phyloP scores from a whole-genome alignment of 2,329 filamentous ascomycete species.

The Arthrobotrys pseudoclavata region DNA sequence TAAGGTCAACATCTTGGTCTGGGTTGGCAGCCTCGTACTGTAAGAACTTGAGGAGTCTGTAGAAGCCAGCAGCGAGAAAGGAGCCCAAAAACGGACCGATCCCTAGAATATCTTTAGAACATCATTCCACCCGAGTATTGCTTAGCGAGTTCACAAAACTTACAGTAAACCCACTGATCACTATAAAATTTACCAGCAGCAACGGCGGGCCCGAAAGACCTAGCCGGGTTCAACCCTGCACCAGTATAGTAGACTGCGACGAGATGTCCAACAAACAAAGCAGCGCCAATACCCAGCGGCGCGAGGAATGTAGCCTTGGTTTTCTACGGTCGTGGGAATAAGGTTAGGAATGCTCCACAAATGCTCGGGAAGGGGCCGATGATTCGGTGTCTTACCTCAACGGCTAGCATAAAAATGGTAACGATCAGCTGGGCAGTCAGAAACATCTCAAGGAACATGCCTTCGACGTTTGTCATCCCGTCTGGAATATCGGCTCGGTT shows the following conservation, averaged over 20 bases:
- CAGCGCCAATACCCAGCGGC: conserved; percentile 78
- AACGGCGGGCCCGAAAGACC: conserved; percentile 70
- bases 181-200: conserved; percentile 50
- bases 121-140: background rate
- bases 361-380: conserved; percentile 22
- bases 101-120: conserved; percentile 60
- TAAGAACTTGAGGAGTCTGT: conserved; percentile 70
- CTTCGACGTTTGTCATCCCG: conserved; percentile 63
- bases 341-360: conserved; percentile 41
- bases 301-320: conserved; percentile 75
- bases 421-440: conserved; percentile 75
- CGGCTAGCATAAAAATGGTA: conserved; percentile 69
- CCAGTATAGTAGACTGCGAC: conserved; percentile 69
- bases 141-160: background rate
- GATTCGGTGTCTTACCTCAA: conserved; percentile 42
- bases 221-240: conserved; percentile 70
- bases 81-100: conserved; percentile 70
- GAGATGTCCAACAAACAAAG: conserved; percentile 74
- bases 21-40: conserved; percentile 71
- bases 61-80: conserved; percentile 69
- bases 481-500: conserved; percentile 20
- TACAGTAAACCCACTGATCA: conserved; percentile 60
- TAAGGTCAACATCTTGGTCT: conserved; percentile 67
- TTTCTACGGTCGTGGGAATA: conserved; percentile 52
- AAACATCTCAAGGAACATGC: conserved; percentile 77